These are phyloP conservation scores for Coriolopsis trogii DNA, from an alignment of 1,284 basidiomycete genomes.

Conservation along the genomic window DNA sequence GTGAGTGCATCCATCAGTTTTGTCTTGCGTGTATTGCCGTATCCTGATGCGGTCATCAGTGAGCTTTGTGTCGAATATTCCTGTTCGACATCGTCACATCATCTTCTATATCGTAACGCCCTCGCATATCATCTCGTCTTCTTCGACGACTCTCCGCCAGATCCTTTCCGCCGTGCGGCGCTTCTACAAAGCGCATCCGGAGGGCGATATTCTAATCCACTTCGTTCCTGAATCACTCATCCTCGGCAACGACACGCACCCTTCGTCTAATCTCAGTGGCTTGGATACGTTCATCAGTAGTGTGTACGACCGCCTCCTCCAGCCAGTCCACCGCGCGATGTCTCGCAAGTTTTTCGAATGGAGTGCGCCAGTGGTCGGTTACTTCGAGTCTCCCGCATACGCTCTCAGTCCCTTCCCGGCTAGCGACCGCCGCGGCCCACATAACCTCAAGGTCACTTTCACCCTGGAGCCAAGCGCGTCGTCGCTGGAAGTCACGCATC, in stretches of 20 bases:
- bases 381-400: constrained; percentile 67
- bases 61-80: constrained; percentile 52
- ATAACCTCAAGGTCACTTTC: constrained; percentile 40
- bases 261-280: constrained; percentile 41
- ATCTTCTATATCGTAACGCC: constrained; percentile 74
- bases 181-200: constrained; percentile 47
- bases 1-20: constrained; percentile 48
- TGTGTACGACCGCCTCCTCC: constrained; percentile 70
- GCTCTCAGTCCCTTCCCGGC: constrained; percentile 55
- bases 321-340: constrained; percentile 61
- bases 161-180: constrained; percentile 63
- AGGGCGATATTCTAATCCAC: constrained; percentile 58
- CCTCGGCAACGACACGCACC: constrained; percentile 42
- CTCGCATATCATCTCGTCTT: constrained; percentile 54
- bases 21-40: neutral
- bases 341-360: constrained; percentile 51
- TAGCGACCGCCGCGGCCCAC: constrained; percentile 11
- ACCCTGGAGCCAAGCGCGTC: constrained; percentile 45
- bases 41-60: constrained; percentile 13
- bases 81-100: constrained; percentile 41
- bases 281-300: constrained; percentile 56
- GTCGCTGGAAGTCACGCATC: constrained; percentile 68
- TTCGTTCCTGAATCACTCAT: constrained; percentile 69
- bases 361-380: constrained; percentile 41
- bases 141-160: constrained; percentile 65